Evolutionary conservation across 306 rosid genomes (phyloP).

Genomic region (Carpinus fangiana): DNA sequence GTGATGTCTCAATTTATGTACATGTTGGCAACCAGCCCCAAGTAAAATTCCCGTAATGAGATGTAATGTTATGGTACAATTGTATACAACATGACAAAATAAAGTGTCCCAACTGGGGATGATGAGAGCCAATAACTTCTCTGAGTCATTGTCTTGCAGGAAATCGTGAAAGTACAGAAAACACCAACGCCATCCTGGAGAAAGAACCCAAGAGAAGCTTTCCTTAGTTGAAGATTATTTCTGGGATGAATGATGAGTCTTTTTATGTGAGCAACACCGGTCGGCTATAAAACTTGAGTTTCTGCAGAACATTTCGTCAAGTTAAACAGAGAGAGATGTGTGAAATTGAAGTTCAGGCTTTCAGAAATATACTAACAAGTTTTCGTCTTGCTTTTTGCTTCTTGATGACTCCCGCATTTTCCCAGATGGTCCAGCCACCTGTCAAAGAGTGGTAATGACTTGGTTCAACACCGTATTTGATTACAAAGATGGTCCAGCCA

Average conservation of each 20-base stretch:
- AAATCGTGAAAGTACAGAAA: not conserved
- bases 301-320: constrained; percentile 19
- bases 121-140: constrained; percentile 13
- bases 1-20: constrained; percentile 34
- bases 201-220: constrained; percentile 17
- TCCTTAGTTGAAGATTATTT: constrained; percentile 12
- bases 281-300: constrained; percentile 14
- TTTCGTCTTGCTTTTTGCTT: constrained; percentile 32
- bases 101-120: not conserved
- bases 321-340: constrained; percentile 2
- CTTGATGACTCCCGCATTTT: constrained; percentile 28
- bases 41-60: not conserved
- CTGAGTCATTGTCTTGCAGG: not conserved
- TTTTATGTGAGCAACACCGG: constrained; percentile 30
- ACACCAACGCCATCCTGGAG: not conserved
- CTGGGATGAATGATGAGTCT: constrained; percentile 34
- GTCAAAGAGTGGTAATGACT: constrained; percentile 11
- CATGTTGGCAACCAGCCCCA: constrained; percentile 25
- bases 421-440: constrained; percentile 34
- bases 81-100: constrained; percentile 25
- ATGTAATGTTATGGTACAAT: constrained; percentile 1
- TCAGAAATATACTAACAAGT: constrained; percentile 25
- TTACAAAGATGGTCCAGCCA: not conserved
- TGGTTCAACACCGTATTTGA: not conserved
- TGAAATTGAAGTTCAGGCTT: not conserved